phyloP scores from a whole-genome alignment of 2,329 filamentous ascomycete genomes.

The Pyricularia sp. region DNA sequence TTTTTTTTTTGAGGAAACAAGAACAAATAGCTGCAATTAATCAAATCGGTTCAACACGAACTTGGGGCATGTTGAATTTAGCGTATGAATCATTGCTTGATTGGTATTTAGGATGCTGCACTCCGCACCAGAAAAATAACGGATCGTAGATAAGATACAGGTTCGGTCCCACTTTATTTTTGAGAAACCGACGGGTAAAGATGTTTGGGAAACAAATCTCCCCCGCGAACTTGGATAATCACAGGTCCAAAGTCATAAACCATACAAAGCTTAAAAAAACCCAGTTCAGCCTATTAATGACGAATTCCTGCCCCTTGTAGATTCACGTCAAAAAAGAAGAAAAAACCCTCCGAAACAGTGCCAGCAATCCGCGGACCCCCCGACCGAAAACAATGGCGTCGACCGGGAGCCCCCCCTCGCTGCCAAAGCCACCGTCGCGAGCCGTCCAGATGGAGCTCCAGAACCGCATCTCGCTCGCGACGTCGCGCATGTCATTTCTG shows the following conservation, averaged over 20 bases:
- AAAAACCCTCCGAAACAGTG: no score
- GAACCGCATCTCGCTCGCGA: constrained; percentile 30
- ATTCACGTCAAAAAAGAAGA: no score
- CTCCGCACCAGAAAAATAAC: no score
- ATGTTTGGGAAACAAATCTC: not conserved
- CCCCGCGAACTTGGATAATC: not conserved
- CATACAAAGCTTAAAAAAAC: not conserved
- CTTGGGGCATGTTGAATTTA: no score
- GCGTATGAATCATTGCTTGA: no score
- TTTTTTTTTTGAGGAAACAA: no score
- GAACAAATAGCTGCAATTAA: not conserved
- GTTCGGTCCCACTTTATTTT: not conserved
- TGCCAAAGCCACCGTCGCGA: constrained; percentile 20
- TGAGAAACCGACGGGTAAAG: not conserved
- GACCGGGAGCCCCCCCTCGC: not conserved
- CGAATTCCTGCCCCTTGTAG: not conserved
- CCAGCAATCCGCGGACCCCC: not conserved
- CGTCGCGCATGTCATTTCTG: not conserved
- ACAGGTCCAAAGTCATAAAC: not conserved
- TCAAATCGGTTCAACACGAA: not conserved
- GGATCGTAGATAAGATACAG: constrained; percentile 1
- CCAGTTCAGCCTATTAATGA: not conserved
- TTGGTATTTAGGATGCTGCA: no score
- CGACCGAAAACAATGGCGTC: not conserved
- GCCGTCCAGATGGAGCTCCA: constrained; percentile 27